Conservation (phyloP, 768 basidiomycete genomes). For the Boletus insuetus region DNA sequence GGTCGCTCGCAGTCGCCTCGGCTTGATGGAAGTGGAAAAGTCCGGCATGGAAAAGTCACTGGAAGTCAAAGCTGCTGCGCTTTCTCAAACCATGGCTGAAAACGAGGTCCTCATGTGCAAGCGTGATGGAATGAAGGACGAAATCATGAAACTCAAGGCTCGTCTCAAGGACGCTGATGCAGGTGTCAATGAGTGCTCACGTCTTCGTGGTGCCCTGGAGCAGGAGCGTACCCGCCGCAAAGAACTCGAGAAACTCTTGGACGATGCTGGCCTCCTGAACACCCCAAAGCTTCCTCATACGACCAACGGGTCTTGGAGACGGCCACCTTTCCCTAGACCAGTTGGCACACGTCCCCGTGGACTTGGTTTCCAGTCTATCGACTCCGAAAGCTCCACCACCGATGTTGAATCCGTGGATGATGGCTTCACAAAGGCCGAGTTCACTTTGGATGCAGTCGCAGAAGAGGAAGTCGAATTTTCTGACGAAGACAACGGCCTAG, state of each 20-base stretch:
- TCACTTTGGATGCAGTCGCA: slow-evolving; percentile 52
- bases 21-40: slow-evolving; percentile 67
- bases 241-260: slow-evolving; percentile 55
- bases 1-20: slow-evolving; percentile 73
- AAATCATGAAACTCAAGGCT: slow-evolving; percentile 30
- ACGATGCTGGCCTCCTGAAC: slow-evolving; percentile 39
- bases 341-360: slow-evolving; percentile 40
- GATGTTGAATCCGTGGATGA: slow-evolving; percentile 65
- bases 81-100: slow-evolving; percentile 30
- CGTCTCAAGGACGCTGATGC: slow-evolving; percentile 29
- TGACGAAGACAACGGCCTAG: slow-evolving; percentile 54
- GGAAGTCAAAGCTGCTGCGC: slow-evolving; percentile 31
- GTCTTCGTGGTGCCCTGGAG: slow-evolving; percentile 31
- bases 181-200: slow-evolving; percentile 25
- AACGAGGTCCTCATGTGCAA: slow-evolving; percentile 25
- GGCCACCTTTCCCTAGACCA: slow-evolving; percentile 19
- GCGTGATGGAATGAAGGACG: slow-evolving; percentile 28
- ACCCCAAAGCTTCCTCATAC: slow-evolving; percentile 40
- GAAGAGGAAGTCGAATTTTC: slow-evolving; percentile 49
- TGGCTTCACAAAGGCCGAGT: slow-evolving; percentile 38
- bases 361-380: slow-evolving; percentile 56
- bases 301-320: slow-evolving; percentile 13
- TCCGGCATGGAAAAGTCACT: slow-evolving; percentile 50
- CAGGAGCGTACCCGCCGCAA: slow-evolving; percentile 41
- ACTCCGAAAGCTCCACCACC: slow-evolving; percentile 62